These are phyloP conservation scores for Pulveroboletus ravenelii DNA, from an alignment of 768 basidiomycete species.

Conservation along the genomic window DNA sequence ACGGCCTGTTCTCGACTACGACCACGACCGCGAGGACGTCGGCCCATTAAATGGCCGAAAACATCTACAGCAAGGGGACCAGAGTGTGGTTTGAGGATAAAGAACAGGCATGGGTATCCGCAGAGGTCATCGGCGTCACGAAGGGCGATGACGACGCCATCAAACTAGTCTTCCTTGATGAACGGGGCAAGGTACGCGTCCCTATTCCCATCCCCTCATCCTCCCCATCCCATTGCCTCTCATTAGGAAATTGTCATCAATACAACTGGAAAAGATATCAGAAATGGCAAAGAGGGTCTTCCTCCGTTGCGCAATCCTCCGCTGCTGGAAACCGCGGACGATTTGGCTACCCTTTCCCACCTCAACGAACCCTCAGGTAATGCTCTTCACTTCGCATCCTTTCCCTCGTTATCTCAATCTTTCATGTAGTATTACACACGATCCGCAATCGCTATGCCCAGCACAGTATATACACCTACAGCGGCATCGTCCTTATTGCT, in stretches of 20 bases:
- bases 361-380: slow-evolving; percentile 95
- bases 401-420: not conserved
- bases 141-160: slow-evolving; percentile 69
- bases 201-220: slow-evolving; percentile 7
- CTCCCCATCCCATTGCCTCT: not conserved
- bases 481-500: slow-evolving; percentile 97
- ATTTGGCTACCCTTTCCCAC: slow-evolving; percentile 96
- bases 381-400: slow-evolving; percentile 15
- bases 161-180: slow-evolving; percentile 82
- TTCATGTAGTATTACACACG: slow-evolving; percentile 78
- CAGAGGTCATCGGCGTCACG: slow-evolving; percentile 65
- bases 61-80: slow-evolving; percentile 87
- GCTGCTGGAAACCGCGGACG: slow-evolving; percentile 92
- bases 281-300: slow-evolving; percentile 70
- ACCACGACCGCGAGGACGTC: slow-evolving; percentile 17
- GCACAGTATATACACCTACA: slow-evolving; percentile 98
- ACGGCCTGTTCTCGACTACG: slow-evolving; percentile 12
- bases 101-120: slow-evolving; percentile 91
- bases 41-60: slow-evolving; percentile 80
- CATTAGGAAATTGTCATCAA: slow-evolving; percentile 71
- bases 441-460: slow-evolving; percentile 96
- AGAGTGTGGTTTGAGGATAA: slow-evolving; percentile 93
- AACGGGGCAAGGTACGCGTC: slow-evolving; percentile 77
- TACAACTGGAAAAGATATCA: slow-evolving; percentile 77
- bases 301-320: slow-evolving; percentile 97